Evolutionary conservation across 2,329 filamentous ascomycete species (phyloP), one percentile per base, ranked within the genome.

Genomic region (Nemania sp.): DNA sequence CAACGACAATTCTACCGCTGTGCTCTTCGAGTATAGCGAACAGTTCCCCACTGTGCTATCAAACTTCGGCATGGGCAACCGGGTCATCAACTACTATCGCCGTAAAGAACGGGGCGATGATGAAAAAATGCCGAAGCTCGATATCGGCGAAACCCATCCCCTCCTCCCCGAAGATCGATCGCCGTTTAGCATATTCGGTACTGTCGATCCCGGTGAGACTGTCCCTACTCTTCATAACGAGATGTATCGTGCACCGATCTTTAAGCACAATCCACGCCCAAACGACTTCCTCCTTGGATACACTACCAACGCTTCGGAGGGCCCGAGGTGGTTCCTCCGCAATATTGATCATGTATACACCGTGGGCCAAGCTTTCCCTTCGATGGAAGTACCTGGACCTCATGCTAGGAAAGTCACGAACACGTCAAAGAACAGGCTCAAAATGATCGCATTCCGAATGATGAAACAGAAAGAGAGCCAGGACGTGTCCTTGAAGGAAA

Each of bases 51-150:
- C 89, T 10, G 92, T 96, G 61, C 80, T 99, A 63, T 97, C 94
- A 45, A 97, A 96, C 72, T 97, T 97, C 71, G 95, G 94, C 66
- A 99, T 99, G 95, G 93, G 93, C 54, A 96, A 90, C 74, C 90
- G 92, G 54, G 85, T 99, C 60, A 92, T 98, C 80, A 98, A 99
- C 75, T 99, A 98, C 76, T 97, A 97, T 73, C 90, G 92, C 40
- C 87, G 93, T 60, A 92, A 92, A 70, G 90, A 92, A 72, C 85
- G 85, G 42, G 81, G 83, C 43, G 84, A 83, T 35, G 91, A 96
- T 47, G 91, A 95, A 62, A 85, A 87, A 50, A 83, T 91, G 1
- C 90, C 91, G 1, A 96, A 92, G 79, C 81, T 83, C 47, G 92
- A 96, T 3, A 84, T 99, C 63, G 95, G 95, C 60, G 95, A 99